phyloP scores from a whole-genome alignment of 306 rosid genomes.

The Acacia acuminata region DNA sequence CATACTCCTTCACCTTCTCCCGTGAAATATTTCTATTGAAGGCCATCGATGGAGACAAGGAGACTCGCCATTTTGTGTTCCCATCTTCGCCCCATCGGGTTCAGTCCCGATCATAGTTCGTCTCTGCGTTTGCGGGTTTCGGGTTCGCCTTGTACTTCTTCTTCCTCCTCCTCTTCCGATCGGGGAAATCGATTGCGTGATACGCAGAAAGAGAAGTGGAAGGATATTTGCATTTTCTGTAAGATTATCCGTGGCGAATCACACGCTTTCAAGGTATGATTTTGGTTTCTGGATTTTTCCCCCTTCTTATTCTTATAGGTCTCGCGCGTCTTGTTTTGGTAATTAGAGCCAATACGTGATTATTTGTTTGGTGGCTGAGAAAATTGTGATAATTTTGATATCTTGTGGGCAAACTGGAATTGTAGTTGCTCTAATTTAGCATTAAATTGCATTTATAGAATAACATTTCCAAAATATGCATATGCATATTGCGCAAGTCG shows the following conservation, averaged over 20 bases:
- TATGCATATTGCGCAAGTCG: neutral
- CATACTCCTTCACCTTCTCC: neutral
- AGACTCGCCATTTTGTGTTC: constrained; percentile 70
- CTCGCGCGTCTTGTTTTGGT: neutral
- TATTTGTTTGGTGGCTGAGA: constrained; percentile 24
- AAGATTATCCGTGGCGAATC: constrained; percentile 66
- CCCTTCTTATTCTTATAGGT: neutral
- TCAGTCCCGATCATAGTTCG: constrained; percentile 8
- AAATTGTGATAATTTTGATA: neutral
- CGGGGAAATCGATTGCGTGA: neutral
- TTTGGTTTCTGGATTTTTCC: neutral
- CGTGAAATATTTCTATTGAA: neutral
- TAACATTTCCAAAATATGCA: neutral
- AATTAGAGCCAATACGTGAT: neutral
- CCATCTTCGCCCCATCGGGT: constrained; percentile 54
- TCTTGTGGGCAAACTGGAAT: neutral
- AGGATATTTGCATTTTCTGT: constrained; percentile 75
- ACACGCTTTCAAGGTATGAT: constrained; percentile 65
- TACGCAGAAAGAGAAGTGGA: constrained; percentile 14
- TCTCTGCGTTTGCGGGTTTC: neutral
- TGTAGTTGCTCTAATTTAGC: neutral
- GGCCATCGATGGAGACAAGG: constrained; percentile 48
- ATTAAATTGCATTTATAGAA: neutral
- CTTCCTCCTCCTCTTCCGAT: constrained; percentile 19
- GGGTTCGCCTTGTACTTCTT: constrained; percentile 36